These are phyloP conservation scores for Pisolithus thermaeus DNA, from an alignment of 1,284 basidiomycete species.

Conservation along the genomic window DNA sequence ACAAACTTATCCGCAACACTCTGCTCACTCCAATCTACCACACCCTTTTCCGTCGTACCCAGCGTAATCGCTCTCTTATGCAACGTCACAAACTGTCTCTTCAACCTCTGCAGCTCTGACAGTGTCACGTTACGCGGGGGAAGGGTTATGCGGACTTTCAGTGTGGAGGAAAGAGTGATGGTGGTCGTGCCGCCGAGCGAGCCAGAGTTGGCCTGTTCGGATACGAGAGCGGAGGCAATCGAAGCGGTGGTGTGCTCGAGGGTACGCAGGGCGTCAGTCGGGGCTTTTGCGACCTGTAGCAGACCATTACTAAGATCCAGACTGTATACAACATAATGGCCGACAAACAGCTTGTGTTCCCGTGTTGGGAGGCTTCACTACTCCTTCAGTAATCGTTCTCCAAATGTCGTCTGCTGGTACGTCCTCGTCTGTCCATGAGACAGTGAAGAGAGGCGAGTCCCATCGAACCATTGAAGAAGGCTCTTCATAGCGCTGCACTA, in stretches of 20 bases:
- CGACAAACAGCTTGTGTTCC: conserved; percentile 69
- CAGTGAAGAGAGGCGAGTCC: conserved; percentile 91
- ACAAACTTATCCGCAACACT: conserved; percentile 74
- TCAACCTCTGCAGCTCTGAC: conserved; percentile 80
- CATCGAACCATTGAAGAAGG: conserved; percentile 95
- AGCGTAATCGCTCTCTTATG: conserved; percentile 86
- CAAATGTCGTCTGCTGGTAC: conserved; percentile 75
- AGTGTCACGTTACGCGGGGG: conserved; percentile 70
- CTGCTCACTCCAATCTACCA: conserved; percentile 71
- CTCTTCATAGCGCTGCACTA: conserved; percentile 89
- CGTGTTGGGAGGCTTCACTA: conserved; percentile 81
- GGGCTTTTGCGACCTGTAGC: conserved; percentile 64
- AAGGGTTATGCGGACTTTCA: conserved; percentile 38
- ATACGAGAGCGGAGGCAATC: conserved; percentile 65
- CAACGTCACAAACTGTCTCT: conserved; percentile 81
- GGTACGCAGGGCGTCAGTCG: conserved; percentile 74
- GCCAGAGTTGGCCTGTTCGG: conserved; percentile 45
- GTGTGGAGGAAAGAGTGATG: conserved; percentile 40
- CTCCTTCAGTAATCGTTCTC: conserved; percentile 74
- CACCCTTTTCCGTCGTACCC: conserved; percentile 74
- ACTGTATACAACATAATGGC: neutral
- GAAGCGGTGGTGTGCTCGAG: conserved; percentile 68
- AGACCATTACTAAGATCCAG: neutral
- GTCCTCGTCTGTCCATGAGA: conserved; percentile 69
- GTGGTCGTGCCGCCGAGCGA: conserved; percentile 48